Base-by-base conservation (phyloP, 164 flowering plant species). In the Amborella trichopoda region DNA sequence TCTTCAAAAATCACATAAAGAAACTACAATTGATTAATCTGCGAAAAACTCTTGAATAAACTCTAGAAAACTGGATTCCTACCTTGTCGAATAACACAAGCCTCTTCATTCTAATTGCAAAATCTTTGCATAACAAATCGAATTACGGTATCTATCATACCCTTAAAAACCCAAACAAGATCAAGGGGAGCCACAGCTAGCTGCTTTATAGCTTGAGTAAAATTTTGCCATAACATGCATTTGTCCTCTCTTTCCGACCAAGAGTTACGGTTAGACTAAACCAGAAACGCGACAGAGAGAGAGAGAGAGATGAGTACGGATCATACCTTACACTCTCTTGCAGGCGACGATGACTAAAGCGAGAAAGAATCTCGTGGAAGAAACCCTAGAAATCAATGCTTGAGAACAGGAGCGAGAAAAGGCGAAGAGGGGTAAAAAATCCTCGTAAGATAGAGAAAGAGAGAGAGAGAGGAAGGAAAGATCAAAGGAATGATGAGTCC, bases 401-500 rank as follows among this genome's bases (percentile, higher is more conserved):
- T 13, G 26, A 53, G 33, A 11, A 28, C 21, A 55, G 30, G 55
- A 52, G 50, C 19, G 38, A 14, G 26, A 47, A 44, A 24, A 25
- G 28, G 25, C 33, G 16, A 40, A 23, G 44, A 58, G 41, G 49
- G 46, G 46, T 32, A 22, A 28, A 26, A 25, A 43, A 48, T 24
- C 42, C 2, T 11, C 37, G 30, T 50, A 28, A 48, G 46, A 39
- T 28, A 24, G 34, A 58, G 32, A 40, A 19, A 53, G 36, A 44
- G 50, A 51, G 60, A 33, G 46, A 41, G 58, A 45, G 50, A 47
- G 43, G 30, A 49, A 49, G 37, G 26, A 18, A 53, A 34, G 73
- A 65, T n/a, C n/a, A n/a, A n/a, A n/a, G n/a, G 69, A 67, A 71
- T 69, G 73, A 75, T 68, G 79, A 67, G 54, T 62, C 76, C 71